Conservation (phyloP, 2,329 filamentous ascomycete genomes). For the Monilinia aucupariae region DNA sequence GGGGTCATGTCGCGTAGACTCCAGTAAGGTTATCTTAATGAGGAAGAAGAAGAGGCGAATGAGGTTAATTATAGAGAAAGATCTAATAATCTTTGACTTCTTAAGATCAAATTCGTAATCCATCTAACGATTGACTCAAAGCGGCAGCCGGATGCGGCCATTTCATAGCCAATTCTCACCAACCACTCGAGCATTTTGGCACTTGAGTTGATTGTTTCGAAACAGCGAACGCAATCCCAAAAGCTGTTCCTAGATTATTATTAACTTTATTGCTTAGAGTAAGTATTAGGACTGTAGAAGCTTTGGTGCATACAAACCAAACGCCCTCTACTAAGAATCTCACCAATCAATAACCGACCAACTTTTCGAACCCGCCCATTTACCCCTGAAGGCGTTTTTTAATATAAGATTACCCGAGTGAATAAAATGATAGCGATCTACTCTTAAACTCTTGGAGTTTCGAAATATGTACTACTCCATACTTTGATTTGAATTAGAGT, state of each 20-base stretch:
- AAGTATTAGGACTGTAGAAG: no score
- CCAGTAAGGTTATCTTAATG: neutral
- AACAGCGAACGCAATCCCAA: neutral
- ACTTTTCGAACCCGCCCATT: neutral
- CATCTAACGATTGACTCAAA: neutral
- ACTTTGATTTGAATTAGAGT: no score
- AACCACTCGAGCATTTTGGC: neutral
- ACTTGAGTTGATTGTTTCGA: neutral
- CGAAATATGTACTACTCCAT: neutral
- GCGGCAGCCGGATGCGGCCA: neutral
- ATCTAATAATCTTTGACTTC: no score
- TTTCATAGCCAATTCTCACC: neutral
- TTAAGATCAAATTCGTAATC: no score
- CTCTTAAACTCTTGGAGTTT: constrained; percentile 6
- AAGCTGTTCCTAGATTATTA: neutral
- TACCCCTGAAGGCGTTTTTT: constrained; percentile 2
- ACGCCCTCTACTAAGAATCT: neutral
- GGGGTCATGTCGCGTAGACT: no score
- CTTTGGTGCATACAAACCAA: neutral
- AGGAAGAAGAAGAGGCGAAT: neutral
- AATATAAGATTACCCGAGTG: neutral
- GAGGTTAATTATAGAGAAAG: no score
- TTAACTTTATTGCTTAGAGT: no score
- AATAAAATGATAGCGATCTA: neutral
- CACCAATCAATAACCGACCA: neutral